Base-by-base conservation (phyloP, 352 stramenopile genomes). In the Globisporangium parvum region DNA sequence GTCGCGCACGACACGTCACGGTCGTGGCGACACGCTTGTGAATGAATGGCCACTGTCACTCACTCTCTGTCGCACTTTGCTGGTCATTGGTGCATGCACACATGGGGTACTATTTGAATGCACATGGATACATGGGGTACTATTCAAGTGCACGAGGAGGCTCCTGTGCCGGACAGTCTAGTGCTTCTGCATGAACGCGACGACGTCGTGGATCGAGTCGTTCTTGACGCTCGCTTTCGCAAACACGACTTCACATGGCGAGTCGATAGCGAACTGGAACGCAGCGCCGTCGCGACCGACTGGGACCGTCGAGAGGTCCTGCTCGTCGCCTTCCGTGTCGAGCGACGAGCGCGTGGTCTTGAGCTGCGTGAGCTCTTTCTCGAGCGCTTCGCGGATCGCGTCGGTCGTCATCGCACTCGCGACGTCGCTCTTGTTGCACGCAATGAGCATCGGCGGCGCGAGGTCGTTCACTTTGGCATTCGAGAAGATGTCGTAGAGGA, bases 261-360 rank as follows among this genome's bases (percentile, higher is more conserved):
- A 67, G 59, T 95, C 85, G 40, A 92, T 70, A 45, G 80, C 79
- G 31, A 95, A 95, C 48, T 86, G 59, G 59, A 95, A 95, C 47
- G 79, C 41, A 15, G 67, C 66, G 59, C 70, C 77, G 53, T 95
- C 85, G 31, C 85, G 81, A 48, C 85, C 85, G 12, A 95, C 80
- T 3, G 85, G 85, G 37, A 95, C 79, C 17, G 69, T 73, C 10
- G 67, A 75, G 35, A 71, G 61, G 51, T 89, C 79, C 58, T 92
- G 77, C 3, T 92, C 82, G 40, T 94, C 81, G 47, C 81, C 84
- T 40, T 94, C 80, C 10, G 74, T 85, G 62, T 95, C 85, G 12
- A 95, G 67, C 41, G 85, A 95, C 62, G 81, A 90, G 62, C 85
- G 85, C 28, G 85, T 95, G 46, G 69, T 87, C 73, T 95, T 95